A percentile compares a stretch with the other conserved stretches of the same genome.
Conservation (phyloP, 148 eudicot species). For the Agrostemma githago region DNA sequence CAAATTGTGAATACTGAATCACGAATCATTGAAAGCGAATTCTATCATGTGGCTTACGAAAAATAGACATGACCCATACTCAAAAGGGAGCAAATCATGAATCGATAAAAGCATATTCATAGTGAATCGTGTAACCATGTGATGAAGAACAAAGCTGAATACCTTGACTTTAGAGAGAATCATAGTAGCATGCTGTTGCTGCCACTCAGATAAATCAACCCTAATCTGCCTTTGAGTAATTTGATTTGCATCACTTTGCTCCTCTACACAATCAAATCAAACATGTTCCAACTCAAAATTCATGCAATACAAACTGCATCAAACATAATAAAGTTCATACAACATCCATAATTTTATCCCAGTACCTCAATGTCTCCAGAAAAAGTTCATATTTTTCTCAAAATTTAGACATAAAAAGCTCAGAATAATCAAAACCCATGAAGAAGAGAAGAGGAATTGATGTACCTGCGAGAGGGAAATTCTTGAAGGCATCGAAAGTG, state of each 20-base stretch:
- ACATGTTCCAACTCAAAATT: too few species aligned
- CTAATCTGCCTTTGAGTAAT: constrained; percentile 38
- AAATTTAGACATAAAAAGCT: neutral
- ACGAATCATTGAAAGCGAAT: too few species aligned
- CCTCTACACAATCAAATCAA: constrained; percentile 27
- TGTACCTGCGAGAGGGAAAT: constrained; percentile 56
- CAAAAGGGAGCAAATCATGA: too few species aligned
- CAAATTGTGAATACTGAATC: too few species aligned
- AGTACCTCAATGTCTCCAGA: too few species aligned
- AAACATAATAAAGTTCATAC: neutral
- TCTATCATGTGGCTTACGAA: too few species aligned
- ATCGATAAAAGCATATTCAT: neutral
- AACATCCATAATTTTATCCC: too few species aligned
- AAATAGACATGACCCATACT: too few species aligned
- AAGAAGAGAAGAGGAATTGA: neutral
- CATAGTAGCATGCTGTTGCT: constrained; percentile 69
- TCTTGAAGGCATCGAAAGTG: constrained; percentile 66
- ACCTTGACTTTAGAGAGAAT: constrained; percentile 87
- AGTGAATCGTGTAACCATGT: neutral
- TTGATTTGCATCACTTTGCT: constrained; percentile 39
- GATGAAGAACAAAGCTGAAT: neutral
- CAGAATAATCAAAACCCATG: constrained; percentile 4
- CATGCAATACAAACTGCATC: neutral
- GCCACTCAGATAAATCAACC: constrained; percentile 85
- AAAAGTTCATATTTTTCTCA: neutral